Evolutionary conservation across 2,329 filamentous ascomycete genomes (phyloP).

Genomic region (Hymenotorrendiella dingleyae): DNA sequence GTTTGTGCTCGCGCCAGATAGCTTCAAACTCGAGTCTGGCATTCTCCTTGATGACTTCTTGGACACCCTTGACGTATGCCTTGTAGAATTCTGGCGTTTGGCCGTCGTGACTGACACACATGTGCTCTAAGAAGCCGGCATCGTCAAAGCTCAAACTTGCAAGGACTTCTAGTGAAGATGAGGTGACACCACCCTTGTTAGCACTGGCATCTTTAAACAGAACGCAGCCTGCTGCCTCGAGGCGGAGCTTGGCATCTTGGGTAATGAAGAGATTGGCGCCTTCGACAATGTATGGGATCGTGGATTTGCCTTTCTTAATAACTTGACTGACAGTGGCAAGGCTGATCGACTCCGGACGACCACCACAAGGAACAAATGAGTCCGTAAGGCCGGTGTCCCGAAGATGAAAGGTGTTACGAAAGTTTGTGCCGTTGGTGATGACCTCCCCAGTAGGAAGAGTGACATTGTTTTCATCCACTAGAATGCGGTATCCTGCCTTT

Average conservation of each 20-base stretch:
- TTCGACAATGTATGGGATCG: slow-evolving; percentile 92
- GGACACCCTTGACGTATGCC: slow-evolving; percentile 85
- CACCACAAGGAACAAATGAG: slow-evolving; percentile 91
- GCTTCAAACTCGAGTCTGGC: slow-evolving; percentile 94
- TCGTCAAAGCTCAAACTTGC: slow-evolving; percentile 95
- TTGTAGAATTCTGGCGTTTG: slow-evolving; percentile 86
- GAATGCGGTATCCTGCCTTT: slow-evolving; percentile 78
- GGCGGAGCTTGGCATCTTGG: slow-evolving; percentile 90
- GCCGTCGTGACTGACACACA: slow-evolving; percentile 78
- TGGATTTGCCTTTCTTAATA: slow-evolving; percentile 82
- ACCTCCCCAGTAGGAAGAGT: slow-evolving; percentile 83
- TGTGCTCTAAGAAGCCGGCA: slow-evolving; percentile 78
- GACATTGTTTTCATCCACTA: slow-evolving; percentile 86
- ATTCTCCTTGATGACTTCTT: slow-evolving; percentile 85
- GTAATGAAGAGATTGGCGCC: slow-evolving; percentile 98
- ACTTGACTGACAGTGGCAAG: slow-evolving; percentile 80
- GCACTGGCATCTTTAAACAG: slow-evolving; percentile 97
- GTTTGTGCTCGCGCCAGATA: slow-evolving; percentile 90
- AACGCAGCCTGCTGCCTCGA: slow-evolving; percentile 92
- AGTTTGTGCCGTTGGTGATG: slow-evolving; percentile 83
- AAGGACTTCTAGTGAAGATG: slow-evolving; percentile 91
- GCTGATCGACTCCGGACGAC: slow-evolving; percentile 93
- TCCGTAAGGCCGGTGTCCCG: slow-evolving; percentile 73
- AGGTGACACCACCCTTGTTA: slow-evolving; percentile 98
- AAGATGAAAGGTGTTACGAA: slow-evolving; percentile 97